A percentile compares a stretch with the other conserved stretches of the same genome.
These are phyloP conservation scores for Sisymbrium altissimum DNA, from an alignment of 345 rosid genomes.

Conservation along the genomic window DNA sequence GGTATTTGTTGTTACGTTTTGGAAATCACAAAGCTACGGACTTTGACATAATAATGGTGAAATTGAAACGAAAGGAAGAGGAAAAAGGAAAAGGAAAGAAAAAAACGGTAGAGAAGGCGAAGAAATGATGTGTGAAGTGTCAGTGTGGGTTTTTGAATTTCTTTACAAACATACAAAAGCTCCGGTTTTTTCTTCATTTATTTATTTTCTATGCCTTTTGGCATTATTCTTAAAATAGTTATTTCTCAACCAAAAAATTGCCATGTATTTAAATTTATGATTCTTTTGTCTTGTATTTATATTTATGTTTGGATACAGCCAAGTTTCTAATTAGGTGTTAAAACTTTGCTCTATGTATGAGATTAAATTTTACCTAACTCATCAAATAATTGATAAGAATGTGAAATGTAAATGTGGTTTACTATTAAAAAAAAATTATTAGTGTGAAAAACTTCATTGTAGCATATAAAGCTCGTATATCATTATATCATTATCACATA, in stretches of 20 bases:
- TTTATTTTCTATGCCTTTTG: background rate
- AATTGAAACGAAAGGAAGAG: background rate
- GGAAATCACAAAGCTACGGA: background rate
- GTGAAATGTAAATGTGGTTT: background rate
- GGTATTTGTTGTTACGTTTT: background rate
- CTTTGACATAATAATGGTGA: background rate
- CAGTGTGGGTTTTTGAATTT: slow-evolving; percentile 28
- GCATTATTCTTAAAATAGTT: background rate
- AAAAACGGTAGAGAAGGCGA: slow-evolving; percentile 17
- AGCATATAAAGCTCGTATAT: too few relatives aligned
- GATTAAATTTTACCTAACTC: background rate
- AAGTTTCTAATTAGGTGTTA: background rate
- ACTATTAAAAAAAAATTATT: background rate
- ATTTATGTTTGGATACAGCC: background rate
- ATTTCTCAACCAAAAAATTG: background rate
- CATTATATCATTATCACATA: too few relatives aligned
- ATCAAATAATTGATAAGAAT: background rate
- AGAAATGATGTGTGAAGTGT: slow-evolving; percentile 10
- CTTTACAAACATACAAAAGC: background rate
- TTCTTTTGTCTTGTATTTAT: too few relatives aligned
- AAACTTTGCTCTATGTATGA: background rate
- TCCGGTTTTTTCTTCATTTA: background rate
- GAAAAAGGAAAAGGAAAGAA: background rate
- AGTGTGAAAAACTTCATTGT: background rate
- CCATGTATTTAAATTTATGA: background rate